Evolutionary conservation across 2,329 filamentous ascomycete genomes (phyloP).

Genomic region (Calonectria pteridis): DNA sequence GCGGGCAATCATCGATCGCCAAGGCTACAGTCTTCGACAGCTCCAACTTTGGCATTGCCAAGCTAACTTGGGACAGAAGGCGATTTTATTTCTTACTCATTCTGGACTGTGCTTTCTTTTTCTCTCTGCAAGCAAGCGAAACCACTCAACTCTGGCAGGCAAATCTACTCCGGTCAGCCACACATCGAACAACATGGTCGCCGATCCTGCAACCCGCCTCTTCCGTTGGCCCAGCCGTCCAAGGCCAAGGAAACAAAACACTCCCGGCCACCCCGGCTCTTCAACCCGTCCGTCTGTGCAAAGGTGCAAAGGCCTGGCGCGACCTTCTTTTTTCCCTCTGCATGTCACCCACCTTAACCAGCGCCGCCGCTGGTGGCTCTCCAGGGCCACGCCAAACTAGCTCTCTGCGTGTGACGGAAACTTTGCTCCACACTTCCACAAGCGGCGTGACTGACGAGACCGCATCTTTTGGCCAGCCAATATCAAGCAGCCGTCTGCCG

Average conservation of each 20-base stretch:
- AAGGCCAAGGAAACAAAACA: not conserved
- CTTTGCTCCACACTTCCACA: constrained; percentile 36
- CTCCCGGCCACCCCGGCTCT: constrained; percentile 1
- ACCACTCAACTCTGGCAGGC: not conserved
- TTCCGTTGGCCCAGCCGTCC: not conserved
- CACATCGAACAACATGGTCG: constrained; percentile 4
- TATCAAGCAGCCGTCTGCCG: constrained; percentile 64
- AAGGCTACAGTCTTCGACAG: not conserved
- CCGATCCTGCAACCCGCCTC: constrained; percentile 23
- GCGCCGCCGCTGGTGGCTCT: constrained; percentile 37
- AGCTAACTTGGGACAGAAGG: not conserved
- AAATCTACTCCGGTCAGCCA: not conserved
- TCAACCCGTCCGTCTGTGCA: constrained; percentile 7
- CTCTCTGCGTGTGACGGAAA: constrained; percentile 43
- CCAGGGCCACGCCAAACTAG: constrained; percentile 32
- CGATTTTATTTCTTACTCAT: not conserved
- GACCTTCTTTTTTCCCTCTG: constrained; percentile 35
- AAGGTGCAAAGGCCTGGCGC: constrained; percentile 12
- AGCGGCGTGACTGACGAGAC: constrained; percentile 33
- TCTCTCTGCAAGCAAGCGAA: not conserved
- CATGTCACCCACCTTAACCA: constrained; percentile 44
- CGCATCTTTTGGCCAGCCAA: constrained; percentile 59
- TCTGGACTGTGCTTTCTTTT: not conserved
- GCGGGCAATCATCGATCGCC: constrained; percentile 12
- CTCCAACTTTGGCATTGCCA: not conserved